Conservation (phyloP, 305 asterid genomes). For the Ajuga reptans region DNA sequence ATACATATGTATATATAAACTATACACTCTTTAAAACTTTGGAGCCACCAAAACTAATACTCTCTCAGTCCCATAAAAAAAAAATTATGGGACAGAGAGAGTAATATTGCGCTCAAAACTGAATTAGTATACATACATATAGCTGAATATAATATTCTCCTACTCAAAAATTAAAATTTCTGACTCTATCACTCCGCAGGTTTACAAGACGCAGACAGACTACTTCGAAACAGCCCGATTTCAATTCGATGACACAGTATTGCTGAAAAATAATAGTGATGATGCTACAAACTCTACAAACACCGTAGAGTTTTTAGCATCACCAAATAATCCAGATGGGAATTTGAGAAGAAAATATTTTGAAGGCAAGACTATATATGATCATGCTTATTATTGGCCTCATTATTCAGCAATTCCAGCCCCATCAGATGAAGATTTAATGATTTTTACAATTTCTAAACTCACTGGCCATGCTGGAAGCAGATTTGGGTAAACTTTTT, state of each 20-base stretch:
- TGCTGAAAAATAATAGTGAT: conserved; percentile 18
- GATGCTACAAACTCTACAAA: neutral
- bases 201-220: conserved; percentile 37
- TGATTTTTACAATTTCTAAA: conserved; percentile 62
- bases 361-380: conserved; percentile 27
- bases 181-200: conserved; percentile 16
- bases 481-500: conserved; percentile 46
- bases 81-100: too few species aligned
- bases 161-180: neutral
- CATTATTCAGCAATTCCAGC: conserved; percentile 58
- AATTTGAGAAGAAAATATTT: conserved; percentile 28
- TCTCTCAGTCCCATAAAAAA: too few species aligned
- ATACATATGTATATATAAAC: too few species aligned
- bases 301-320: conserved; percentile 57
- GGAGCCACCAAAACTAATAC: too few species aligned
- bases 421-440: conserved; percentile 54
- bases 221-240: conserved; percentile 35
- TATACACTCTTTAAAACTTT: too few species aligned
- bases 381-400: conserved; percentile 73
- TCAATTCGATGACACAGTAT: conserved; percentile 32
- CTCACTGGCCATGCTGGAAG: conserved; percentile 78
- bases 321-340: conserved; percentile 76
- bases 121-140: too few species aligned
- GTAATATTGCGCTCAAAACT: too few species aligned
- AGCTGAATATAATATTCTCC: too few species aligned